Evolutionary conservation across 1,284 basidiomycete genomes (phyloP), one percentile per base, ranked within the genome.

Genomic region (Trametes versicolor): DNA sequence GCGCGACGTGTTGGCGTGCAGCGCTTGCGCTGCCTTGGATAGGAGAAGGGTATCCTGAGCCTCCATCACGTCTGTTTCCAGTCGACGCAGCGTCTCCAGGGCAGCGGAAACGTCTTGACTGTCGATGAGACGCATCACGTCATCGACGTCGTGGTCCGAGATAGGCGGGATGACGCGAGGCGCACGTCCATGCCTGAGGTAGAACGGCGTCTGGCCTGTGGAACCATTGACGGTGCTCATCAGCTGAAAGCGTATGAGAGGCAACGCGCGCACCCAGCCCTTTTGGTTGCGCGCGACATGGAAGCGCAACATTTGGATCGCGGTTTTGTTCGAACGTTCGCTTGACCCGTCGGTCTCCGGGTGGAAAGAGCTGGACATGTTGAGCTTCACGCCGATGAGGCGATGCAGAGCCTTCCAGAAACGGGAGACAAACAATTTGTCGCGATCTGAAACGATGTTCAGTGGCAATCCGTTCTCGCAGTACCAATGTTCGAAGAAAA

Each of bases 341-440:
- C n/a, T n/a, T 25, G 69, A 70, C 0, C 68, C 70, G 43, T 76
- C 73, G 0, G 72, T 80, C 60, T 85, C 70, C 0, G 82, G 83
- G 59, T 85, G 82, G 55, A 79, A 85, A 0, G 80, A 69, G 19
- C 15, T 43, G 4, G 19, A 43, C 41, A 43, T 2, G 3, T 43
- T 43, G 1, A 43, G 2, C 6, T 43, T 43, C 15, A n/a, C 19
- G 6, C 41, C 41, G 8, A 17, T 43, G 15, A 43, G 45, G 1
- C 7, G 25, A 21, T 48, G 45, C 1, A 48, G 45, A 12, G 45
- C 45, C 21, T 5, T 13, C 45, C 45, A 48, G 45, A 48, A 48
- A 3, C 6, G 1, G 8, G 21, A 23, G 9, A 48, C 45, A 21
- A 48, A 48, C 1, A 48, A 21, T 15, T 48, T 48, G 15, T 48